A percentile compares a stretch with the other conserved stretches of the same genome.
Conservation (phyloP, 1,284 basidiomycete species). For the Omphalotus olearius region DNA sequence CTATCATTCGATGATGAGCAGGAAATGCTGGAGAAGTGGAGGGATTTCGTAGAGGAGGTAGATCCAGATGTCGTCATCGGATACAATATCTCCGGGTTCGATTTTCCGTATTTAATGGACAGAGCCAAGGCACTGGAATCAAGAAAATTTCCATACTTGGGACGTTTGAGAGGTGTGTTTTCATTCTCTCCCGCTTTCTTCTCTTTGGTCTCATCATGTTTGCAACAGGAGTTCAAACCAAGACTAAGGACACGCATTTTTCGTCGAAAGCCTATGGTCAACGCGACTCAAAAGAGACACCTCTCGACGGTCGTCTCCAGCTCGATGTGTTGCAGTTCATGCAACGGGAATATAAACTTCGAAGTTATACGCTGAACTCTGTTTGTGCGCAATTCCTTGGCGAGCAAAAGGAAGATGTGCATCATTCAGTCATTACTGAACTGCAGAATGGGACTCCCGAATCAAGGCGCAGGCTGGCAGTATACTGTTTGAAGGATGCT, state of each 20-base stretch:
- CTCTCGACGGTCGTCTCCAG: slow-evolving; percentile 86
- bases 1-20: slow-evolving; percentile 78
- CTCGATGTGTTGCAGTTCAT: slow-evolving; percentile 94
- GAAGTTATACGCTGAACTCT: slow-evolving; percentile 93
- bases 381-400: slow-evolving; percentile 95
- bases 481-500: slow-evolving; percentile 98
- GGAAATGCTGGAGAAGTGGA: slow-evolving; percentile 75
- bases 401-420: slow-evolving; percentile 97
- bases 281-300: slow-evolving; percentile 90
- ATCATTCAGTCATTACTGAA: slow-evolving; percentile 95
- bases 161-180: slow-evolving; percentile 68
- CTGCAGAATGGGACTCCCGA: slow-evolving; percentile 93
- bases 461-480: slow-evolving; percentile 83
- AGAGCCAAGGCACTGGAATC: slow-evolving; percentile 80
- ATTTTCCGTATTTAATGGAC: slow-evolving; percentile 91
- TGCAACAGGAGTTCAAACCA: slow-evolving; percentile 62
- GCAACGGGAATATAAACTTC: slow-evolving; percentile 94
- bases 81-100: slow-evolving; percentile 90
- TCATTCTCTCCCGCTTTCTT: not conserved
- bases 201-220: slow-evolving; percentile 7
- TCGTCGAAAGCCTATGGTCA: slow-evolving; percentile 95
- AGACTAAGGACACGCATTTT: slow-evolving; percentile 89
- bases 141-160: slow-evolving; percentile 72
- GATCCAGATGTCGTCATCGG: slow-evolving; percentile 94
- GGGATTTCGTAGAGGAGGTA: slow-evolving; percentile 80